Evolutionary conservation across 345 rosid genomes (phyloP).

Genomic region (Cardamine chenopodiifolia): DNA sequence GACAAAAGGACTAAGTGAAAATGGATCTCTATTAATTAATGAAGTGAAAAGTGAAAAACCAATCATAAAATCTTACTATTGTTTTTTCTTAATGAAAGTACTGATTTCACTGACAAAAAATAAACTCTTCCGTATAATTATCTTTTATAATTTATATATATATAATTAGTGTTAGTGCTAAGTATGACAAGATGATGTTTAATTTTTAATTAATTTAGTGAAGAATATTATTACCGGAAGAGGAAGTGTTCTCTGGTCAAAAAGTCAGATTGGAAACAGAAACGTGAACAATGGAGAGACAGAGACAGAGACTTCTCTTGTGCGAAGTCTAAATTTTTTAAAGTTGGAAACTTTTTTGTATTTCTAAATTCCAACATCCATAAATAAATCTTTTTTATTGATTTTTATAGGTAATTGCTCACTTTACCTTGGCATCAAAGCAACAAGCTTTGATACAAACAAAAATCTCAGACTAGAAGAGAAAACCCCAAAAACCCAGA

Average conservation of each 20-base stretch:
- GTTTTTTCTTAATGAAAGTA: neutral
- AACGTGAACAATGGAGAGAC: slow-evolving; percentile 32
- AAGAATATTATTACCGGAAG: slow-evolving; percentile 4
- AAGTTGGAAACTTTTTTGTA: neutral
- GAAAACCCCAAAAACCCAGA: slow-evolving; percentile 27
- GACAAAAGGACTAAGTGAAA: slow-evolving; percentile 22
- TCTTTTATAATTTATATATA: too few relatives aligned
- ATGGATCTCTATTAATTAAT: neutral
- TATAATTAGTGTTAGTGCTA: neutral
- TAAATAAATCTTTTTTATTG: slow-evolving; percentile 15
- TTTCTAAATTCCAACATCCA: slow-evolving; percentile 14
- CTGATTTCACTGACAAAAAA: neutral
- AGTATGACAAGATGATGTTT: neutral
- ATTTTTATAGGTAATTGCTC: slow-evolving; percentile 5
- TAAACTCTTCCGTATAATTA: neutral
- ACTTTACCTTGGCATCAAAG: slow-evolving; percentile 49
- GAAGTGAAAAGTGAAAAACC: slow-evolving; percentile 15
- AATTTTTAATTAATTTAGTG: neutral
- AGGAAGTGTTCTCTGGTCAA: slow-evolving; percentile 32
- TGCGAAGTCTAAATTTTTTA: neutral
- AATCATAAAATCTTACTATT: neutral
- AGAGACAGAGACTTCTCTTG: slow-evolving; percentile 22
- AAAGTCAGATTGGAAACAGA: slow-evolving; percentile 26
- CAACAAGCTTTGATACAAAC: slow-evolving; percentile 34
- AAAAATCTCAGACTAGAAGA: slow-evolving; percentile 4